Percentiles rank a stretch among this genome's conserved stretches.
These are phyloP conservation scores for Tricholoma terreum DNA, from an alignment of 768 basidiomycete genomes.

Conservation along the genomic window DNA sequence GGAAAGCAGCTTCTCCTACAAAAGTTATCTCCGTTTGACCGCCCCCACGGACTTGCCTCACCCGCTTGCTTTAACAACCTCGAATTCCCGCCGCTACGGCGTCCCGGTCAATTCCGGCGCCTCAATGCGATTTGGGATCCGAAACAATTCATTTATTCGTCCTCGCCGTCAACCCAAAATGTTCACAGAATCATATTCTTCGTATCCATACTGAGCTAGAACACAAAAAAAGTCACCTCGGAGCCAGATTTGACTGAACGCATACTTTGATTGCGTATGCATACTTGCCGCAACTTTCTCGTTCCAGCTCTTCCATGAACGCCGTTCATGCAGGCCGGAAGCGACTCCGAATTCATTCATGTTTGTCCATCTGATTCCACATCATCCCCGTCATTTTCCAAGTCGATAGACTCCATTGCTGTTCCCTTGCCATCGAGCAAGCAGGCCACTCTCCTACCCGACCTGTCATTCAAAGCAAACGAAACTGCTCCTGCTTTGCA, in stretches of 20 bases:
- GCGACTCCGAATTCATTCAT: slow-evolving; percentile 9
- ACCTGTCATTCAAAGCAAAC: slow-evolving; percentile 72
- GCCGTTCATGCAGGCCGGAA: slow-evolving; percentile 24
- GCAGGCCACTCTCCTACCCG: slow-evolving; percentile 72
- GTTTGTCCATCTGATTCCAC: slow-evolving; percentile 27
- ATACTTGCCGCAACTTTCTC: slow-evolving; percentile 9
- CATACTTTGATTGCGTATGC: slow-evolving; percentile 21
- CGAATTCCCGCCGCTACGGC: slow-evolving; percentile 23
- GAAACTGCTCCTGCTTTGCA: slow-evolving; percentile 51
- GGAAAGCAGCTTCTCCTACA: slow-evolving; percentile 28
- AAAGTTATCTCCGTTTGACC: slow-evolving; percentile 38
- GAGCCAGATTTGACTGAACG: slow-evolving; percentile 26
- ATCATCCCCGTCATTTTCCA: slow-evolving; percentile 67
- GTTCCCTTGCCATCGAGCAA: slow-evolving; percentile 64
- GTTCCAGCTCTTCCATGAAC: slow-evolving; percentile 22
- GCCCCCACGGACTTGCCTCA: slow-evolving; percentile 22
- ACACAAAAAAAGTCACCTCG: slow-evolving; percentile 32
- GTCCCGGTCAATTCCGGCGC: slow-evolving; percentile 23
- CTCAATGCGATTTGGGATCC: slow-evolving; percentile 12
- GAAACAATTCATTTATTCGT: slow-evolving; percentile 23
- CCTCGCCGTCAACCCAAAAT: slow-evolving; percentile 41
- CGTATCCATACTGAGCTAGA: slow-evolving; percentile 38
- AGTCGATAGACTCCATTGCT: slow-evolving; percentile 69
- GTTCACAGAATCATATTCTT: slow-evolving; percentile 34
- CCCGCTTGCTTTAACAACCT: slow-evolving; percentile 17